Evolutionary conservation across 2,329 filamentous ascomycete genomes (phyloP).

Genomic region (Neonectria faginata): DNA sequence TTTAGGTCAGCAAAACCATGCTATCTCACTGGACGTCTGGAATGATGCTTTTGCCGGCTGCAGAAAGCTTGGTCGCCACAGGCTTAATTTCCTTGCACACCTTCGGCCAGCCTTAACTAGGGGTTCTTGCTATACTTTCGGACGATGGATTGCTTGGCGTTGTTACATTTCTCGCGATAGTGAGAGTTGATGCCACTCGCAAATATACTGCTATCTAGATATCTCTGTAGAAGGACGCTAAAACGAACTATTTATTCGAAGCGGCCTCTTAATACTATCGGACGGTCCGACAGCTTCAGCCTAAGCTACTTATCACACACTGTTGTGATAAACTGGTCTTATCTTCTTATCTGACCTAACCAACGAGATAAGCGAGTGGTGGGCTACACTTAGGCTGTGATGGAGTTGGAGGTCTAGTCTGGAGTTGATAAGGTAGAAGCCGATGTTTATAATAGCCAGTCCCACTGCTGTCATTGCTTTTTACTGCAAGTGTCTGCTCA

Average conservation of each 20-base stretch:
- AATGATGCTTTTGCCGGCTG: constrained; percentile 13
- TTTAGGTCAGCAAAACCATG: not conserved
- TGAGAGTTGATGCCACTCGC: not conserved
- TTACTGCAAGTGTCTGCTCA: not conserved
- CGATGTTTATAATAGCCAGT: not conserved
- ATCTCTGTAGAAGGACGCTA: not conserved
- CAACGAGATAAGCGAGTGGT: not conserved
- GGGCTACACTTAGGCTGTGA: not conserved
- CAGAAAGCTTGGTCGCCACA: constrained; percentile 3
- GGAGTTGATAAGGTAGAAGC: not conserved
- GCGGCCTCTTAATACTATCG: not conserved
- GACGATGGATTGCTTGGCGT: constrained; percentile 6
- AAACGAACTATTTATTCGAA: not conserved
- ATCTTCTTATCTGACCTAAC: not conserved
- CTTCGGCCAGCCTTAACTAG: constrained; percentile 6
- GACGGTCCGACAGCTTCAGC: not conserved
- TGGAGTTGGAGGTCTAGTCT: not conserved
- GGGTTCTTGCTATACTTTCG: constrained; percentile 3
- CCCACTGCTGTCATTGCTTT: not conserved
- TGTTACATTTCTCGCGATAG: not conserved
- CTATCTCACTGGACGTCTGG: constrained; percentile 5
- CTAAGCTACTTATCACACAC: not conserved
- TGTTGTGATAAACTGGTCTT: not conserved
- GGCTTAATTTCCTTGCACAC: constrained; percentile 8
- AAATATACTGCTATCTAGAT: constrained; percentile 4